Evolutionary conservation across 257 asterid genomes (phyloP).

Genomic region (Fraxinus cuspidata): DNA sequence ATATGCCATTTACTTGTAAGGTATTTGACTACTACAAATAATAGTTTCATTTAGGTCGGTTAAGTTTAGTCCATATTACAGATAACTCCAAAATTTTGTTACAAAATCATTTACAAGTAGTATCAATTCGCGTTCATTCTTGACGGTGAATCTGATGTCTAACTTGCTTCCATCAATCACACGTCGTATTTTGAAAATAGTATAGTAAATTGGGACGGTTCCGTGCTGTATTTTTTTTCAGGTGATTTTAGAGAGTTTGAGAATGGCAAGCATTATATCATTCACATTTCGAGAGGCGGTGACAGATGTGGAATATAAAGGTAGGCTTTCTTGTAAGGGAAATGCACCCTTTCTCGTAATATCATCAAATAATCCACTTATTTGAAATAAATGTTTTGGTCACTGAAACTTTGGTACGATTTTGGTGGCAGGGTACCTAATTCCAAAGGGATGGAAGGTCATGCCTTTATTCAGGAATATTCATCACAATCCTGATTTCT

Average conservation of each 20-base stretch:
- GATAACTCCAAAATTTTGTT: neutral
- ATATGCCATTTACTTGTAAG: conserved; percentile 74
- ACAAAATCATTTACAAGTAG: neutral
- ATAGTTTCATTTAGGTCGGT: neutral
- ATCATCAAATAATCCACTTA: neutral
- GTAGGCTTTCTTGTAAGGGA: conserved; percentile 25
- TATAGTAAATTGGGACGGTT: no score
- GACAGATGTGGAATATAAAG: conserved; percentile 79
- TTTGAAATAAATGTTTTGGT: neutral
- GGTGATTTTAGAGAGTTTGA: conserved; percentile 79
- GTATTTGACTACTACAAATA: conserved; percentile 13
- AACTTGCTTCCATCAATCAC: no score
- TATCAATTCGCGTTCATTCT: no score
- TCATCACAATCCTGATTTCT: conserved; percentile 83
- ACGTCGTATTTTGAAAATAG: no score
- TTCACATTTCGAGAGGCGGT: conserved; percentile 91
- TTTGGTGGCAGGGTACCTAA: conserved; percentile 60
- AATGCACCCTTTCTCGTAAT: neutral
- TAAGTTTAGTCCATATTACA: no score
- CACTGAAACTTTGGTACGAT: neutral
- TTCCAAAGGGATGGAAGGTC: conserved; percentile 98
- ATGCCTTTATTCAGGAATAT: conserved; percentile 92
- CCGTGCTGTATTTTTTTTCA: conserved; percentile 17
- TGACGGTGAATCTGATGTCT: neutral
- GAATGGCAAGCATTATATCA: conserved; percentile 85